Percentiles rank a stretch among this genome's conserved stretches.
phyloP scores from a whole-genome alignment of 495 filamentous ascomycete genomes.

The Aspergillus bertholletiae region DNA sequence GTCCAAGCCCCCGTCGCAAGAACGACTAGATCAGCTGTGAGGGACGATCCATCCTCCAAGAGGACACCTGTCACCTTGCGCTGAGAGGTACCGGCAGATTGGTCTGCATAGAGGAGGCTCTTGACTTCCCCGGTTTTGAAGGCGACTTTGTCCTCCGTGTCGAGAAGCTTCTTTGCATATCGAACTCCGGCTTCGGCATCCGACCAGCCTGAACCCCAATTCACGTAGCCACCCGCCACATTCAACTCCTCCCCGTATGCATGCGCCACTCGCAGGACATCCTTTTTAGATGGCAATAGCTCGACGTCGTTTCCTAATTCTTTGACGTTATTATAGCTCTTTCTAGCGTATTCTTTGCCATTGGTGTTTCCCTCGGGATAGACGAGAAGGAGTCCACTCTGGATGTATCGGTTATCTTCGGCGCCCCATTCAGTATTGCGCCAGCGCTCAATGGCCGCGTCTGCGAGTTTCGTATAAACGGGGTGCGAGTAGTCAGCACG shows the following conservation, averaged over 20 bases:
- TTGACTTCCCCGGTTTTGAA: slow-evolving; percentile 63
- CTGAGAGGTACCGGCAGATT: not conserved
- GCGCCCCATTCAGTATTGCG: slow-evolving; percentile 56
- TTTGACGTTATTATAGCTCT: slow-evolving; percentile 63
- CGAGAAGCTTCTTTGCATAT: slow-evolving; percentile 62
- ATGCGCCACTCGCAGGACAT: slow-evolving; percentile 39
- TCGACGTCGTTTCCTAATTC: slow-evolving; percentile 43
- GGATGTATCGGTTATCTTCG: slow-evolving; percentile 64
- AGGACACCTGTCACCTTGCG: slow-evolving; percentile 49
- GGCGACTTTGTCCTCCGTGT: slow-evolving; percentile 54
- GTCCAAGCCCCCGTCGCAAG: slow-evolving; percentile 89
- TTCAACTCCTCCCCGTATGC: slow-evolving; percentile 44
- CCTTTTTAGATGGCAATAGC: slow-evolving; percentile 40
- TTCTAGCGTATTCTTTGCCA: slow-evolving; percentile 61
- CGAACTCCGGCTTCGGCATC: slow-evolving; percentile 72
- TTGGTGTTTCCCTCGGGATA: slow-evolving; percentile 46
- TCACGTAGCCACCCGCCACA: slow-evolving; percentile 74
- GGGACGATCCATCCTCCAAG: slow-evolving; percentile 46
- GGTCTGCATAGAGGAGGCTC: slow-evolving; percentile 42
- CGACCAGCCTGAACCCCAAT: slow-evolving; percentile 76
- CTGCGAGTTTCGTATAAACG: slow-evolving; percentile 66
- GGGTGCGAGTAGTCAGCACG: slow-evolving; percentile 77
- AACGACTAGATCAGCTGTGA: slow-evolving; percentile 70
- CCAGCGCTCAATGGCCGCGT: slow-evolving; percentile 68
- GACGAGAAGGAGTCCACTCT: slow-evolving; percentile 71